A percentile compares a stretch with the other conserved stretches of the same genome.
Evolutionary conservation across 2,329 filamentous ascomycete species (phyloP).

Genomic region (Blastomyces gilchristii): DNA sequence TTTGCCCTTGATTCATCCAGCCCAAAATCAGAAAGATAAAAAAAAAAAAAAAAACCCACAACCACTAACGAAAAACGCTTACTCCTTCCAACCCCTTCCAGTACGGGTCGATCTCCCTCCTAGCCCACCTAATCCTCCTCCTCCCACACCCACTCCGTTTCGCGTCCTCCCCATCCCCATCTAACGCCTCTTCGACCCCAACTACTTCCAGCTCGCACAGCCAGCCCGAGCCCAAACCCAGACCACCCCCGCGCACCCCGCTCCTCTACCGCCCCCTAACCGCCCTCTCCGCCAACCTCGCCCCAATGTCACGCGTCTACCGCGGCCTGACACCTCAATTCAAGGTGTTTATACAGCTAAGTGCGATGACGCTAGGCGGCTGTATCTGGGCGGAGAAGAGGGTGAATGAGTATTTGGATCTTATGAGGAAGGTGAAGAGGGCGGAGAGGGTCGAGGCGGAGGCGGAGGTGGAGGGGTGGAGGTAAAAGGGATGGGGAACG

Average conservation of each 20-base stretch:
- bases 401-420: slow-evolving; percentile 38
- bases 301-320: slow-evolving; percentile 34
- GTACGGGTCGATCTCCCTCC: slow-evolving; percentile 39
- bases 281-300: slow-evolving; percentile 41
- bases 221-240: slow-evolving; percentile 22
- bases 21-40: neutral
- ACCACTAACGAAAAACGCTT: slow-evolving; percentile 1
- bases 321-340: slow-evolving; percentile 41
- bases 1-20: neutral
- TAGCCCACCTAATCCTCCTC: slow-evolving; percentile 37
- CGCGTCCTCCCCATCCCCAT: slow-evolving; percentile 21
- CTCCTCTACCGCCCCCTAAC: slow-evolving; percentile 35
- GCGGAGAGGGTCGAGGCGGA: slow-evolving; percentile 31
- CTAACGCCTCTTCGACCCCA: slow-evolving; percentile 21
- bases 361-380: slow-evolving; percentile 39
- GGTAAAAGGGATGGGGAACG: neutral
- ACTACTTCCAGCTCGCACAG: slow-evolving; percentile 17
- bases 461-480: slow-evolving; percentile 19
- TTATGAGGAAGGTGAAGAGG: slow-evolving; percentile 32
- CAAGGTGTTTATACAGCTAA: slow-evolving; percentile 41
- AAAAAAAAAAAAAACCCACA: neutral
- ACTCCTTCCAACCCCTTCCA: slow-evolving; percentile 10
- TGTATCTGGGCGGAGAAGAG: slow-evolving; percentile 40
- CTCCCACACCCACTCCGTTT: slow-evolving; percentile 36
- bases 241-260: slow-evolving; percentile 24